Evolutionary conservation across 805 yeast genomes (phyloP), one percentile per base, ranked within the genome.

Genomic region (Saturnispora halmiae): DNA sequence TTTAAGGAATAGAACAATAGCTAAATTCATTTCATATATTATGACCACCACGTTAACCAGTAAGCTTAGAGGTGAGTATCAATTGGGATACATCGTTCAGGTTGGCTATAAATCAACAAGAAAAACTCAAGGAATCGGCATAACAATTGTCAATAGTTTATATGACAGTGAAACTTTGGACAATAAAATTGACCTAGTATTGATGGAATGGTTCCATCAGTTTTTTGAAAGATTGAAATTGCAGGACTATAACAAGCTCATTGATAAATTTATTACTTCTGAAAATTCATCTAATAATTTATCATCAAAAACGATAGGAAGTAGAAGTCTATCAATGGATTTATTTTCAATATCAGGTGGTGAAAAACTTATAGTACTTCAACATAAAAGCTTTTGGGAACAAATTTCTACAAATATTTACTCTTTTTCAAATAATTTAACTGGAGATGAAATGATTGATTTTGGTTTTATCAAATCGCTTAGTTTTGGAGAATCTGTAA

Each of bases 51-150:
- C 67, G 1, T 60, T 74, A 15, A 56, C 63, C 1, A 60, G 67
- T 2, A 77, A 72, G 35, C 55, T 81, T 14, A 59, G 88, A 45
- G 67, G 66, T 15, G 70, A 68, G 48, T 68, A 67, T 43, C 82
- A 76, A 46, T 55, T 82, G 41, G 88, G 85, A 0, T 82, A 82
- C 52, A 65, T 69, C 4, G 74, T 79, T 0, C 48, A 69, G n/a
- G 72, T 78, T 16, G 86, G 86, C 0, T 41, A 69, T 20, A 59
- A 82, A 44, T 49, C 70, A 1, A 55, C 74, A 22, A 61, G 77
- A 40, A 64, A 67, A 18, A 70, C 78, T 0, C 55, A 72, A 25
- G 90, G 90, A 1, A 44, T 80, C 3, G 79, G 75, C 49, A 57
- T 82, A 9, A 63, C 73, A 1, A 56, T 79, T 0, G 70, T 77